phyloP scores from a whole-genome alignment of 2,329 filamentous ascomycete genomes.

The Lomentospora prolificans region DNA sequence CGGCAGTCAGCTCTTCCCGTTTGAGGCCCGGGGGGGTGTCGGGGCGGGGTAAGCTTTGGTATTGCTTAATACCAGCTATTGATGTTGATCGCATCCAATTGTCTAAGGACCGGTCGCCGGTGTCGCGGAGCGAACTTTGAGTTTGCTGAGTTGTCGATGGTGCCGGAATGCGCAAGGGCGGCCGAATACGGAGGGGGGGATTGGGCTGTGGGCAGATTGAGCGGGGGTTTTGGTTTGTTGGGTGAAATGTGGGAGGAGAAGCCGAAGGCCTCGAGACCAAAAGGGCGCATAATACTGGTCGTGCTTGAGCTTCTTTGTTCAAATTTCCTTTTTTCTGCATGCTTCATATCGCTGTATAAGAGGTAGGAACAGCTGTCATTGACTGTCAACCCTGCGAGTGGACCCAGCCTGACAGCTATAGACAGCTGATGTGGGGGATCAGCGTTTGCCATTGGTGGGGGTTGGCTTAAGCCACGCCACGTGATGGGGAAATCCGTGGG shows the following conservation, averaged over 20 bases:
- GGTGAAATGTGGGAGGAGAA: background rate
- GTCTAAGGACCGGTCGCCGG: conserved; percentile 3
- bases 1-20: conserved; percentile 9
- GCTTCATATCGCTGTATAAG: background rate
- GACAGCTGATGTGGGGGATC: background rate
- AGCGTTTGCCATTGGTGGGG: background rate
- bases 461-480: background rate
- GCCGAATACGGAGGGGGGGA: conserved; percentile 8
- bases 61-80: background rate
- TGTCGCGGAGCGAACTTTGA: conserved; percentile 6
- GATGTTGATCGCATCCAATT: background rate
- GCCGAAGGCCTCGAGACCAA: background rate
- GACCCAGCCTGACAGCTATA: background rate
- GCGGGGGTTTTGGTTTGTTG: conserved; percentile 2
- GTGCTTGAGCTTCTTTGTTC: background rate
- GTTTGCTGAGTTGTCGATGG: conserved; percentile 7
- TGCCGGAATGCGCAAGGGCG: conserved; percentile 5
- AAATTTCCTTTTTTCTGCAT: background rate
- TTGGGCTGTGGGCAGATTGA: conserved; percentile 4
- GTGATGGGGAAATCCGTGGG: background rate
- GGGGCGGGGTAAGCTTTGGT: background rate
- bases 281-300: background rate
- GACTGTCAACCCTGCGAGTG: background rate
- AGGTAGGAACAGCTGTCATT: background rate
- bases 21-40: background rate